Evolutionary conservation across 495 filamentous ascomycete genomes (phyloP).

Genomic region (Platismatia glauca): DNA sequence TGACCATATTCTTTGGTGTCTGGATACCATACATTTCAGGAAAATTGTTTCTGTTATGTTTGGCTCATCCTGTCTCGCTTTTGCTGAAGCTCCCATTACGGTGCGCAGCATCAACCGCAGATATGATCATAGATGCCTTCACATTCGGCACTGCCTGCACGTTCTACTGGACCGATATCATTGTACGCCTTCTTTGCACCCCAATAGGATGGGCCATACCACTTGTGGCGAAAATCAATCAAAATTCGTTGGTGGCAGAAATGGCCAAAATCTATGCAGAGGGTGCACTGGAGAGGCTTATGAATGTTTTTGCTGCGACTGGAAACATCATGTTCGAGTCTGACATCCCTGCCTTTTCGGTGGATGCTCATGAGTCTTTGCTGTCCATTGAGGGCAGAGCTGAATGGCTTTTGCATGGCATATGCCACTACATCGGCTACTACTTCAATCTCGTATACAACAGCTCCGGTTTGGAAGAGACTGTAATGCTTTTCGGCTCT

Average conservation of each 20-base stretch:
- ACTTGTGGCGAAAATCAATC: constrained; percentile 33
- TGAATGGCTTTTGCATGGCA: constrained; percentile 15
- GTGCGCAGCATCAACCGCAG: constrained; percentile 58
- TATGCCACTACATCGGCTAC: background rate
- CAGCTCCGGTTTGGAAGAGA: constrained; percentile 1
- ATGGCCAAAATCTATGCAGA: constrained; percentile 25
- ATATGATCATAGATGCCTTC: constrained; percentile 55
- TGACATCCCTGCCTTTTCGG: constrained; percentile 53
- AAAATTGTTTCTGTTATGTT: constrained; percentile 66
- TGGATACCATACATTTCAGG: constrained; percentile 89
- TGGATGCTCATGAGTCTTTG: constrained; percentile 51
- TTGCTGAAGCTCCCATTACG: constrained; percentile 61
- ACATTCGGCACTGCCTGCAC: constrained; percentile 49
- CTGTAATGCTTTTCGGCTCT: background rate
- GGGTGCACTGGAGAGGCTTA: constrained; percentile 24
- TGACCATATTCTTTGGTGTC: constrained; percentile 73
- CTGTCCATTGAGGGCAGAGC: constrained; percentile 41
- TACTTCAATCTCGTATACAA: constrained; percentile 1
- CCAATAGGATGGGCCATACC: constrained; percentile 38
- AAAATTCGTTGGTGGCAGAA: constrained; percentile 25
- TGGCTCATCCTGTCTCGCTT: constrained; percentile 68
- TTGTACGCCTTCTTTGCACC: constrained; percentile 37
- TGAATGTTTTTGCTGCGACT: constrained; percentile 12
- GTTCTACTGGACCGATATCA: constrained; percentile 44
- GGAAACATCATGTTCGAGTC: constrained; percentile 31